A percentile compares a stretch with the other conserved stretches of the same genome.
phyloP scores from a whole-genome alignment of 2,329 filamentous ascomycete genomes.

The Stemphylium vesicarium region DNA sequence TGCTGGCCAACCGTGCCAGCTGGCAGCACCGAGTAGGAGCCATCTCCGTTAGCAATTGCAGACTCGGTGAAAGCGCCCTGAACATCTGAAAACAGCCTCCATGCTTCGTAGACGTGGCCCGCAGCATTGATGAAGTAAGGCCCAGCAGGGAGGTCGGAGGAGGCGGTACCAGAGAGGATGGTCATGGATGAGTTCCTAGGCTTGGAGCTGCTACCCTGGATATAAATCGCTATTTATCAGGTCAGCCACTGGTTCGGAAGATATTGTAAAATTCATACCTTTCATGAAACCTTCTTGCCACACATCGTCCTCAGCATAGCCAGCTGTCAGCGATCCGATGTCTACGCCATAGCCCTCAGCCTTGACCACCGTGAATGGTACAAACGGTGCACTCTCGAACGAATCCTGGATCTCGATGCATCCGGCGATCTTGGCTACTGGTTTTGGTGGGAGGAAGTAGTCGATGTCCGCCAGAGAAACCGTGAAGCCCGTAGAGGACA shows the following conservation, averaged over 20 bases:
- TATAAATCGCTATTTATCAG: constrained; percentile 26
- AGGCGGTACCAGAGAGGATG: constrained; percentile 22
- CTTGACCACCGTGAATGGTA: constrained; percentile 50
- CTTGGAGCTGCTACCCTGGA: constrained; percentile 22
- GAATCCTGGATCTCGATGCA: constrained; percentile 24
- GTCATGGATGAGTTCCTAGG: constrained; percentile 32
- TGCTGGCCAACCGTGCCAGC: constrained; percentile 41
- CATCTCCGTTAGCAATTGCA: constrained; percentile 47
- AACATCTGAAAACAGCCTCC: constrained; percentile 58
- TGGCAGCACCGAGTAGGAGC: constrained; percentile 53
- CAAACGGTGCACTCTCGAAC: constrained; percentile 33
- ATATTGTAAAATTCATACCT: constrained; percentile 19
- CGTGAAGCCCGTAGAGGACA: constrained; percentile 49
- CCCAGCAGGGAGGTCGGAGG: constrained; percentile 49
- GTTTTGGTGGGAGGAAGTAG: constrained; percentile 51
- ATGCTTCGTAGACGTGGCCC: constrained; percentile 57
- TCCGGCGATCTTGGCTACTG: constrained; percentile 42
- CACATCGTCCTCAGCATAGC: constrained; percentile 51
- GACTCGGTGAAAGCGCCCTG: constrained; percentile 59
- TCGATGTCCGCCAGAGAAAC: constrained; percentile 48
- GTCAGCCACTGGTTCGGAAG: constrained; percentile 32
- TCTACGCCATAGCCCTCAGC: constrained; percentile 14
- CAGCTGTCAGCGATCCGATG: constrained; percentile 22
- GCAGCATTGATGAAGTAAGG: constrained; percentile 59
- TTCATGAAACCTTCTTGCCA: constrained; percentile 51